Evolutionary conservation across 306 rosid species (phyloP).

Genomic region (Sphenostylis stenocarpa): DNA sequence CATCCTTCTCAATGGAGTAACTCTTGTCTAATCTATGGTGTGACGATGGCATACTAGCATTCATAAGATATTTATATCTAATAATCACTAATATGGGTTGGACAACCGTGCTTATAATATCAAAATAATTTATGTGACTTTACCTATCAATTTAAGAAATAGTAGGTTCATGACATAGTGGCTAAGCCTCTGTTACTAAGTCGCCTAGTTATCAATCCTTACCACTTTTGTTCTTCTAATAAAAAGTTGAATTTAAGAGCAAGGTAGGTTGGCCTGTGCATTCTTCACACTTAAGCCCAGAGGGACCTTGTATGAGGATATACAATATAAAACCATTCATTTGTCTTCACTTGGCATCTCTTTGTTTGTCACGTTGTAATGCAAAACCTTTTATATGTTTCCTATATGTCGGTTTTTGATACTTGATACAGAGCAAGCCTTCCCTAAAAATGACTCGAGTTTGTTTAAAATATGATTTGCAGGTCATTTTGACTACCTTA

Average conservation of each 20-base stretch:
- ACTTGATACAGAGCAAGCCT: neutral
- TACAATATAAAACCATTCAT: neutral
- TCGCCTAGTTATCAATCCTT: neutral
- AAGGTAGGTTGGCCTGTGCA: neutral
- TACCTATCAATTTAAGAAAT: neutral
- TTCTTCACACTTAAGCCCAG: neutral
- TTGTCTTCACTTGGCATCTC: neutral
- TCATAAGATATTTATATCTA: neutral
- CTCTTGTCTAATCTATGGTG: neutral
- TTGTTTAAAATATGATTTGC: slow-evolving; percentile 34
- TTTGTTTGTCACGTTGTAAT: slow-evolving; percentile 2
- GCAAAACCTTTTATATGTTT: neutral
- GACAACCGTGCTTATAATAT: neutral
- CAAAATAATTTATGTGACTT: neutral
- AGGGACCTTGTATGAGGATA: neutral
- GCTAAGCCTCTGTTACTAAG: neutral
- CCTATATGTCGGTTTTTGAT: neutral
- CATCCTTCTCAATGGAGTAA: neutral
- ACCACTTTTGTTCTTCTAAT: neutral
- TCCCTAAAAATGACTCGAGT: slow-evolving; percentile 5
- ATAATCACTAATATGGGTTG: neutral
- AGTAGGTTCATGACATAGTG: neutral
- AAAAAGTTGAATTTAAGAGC: neutral
- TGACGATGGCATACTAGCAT: neutral
- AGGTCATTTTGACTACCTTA: slow-evolving; percentile 89